Base-by-base conservation (phyloP, 2,329 filamentous ascomycete species). In the Madurella mycetomatis region DNA sequence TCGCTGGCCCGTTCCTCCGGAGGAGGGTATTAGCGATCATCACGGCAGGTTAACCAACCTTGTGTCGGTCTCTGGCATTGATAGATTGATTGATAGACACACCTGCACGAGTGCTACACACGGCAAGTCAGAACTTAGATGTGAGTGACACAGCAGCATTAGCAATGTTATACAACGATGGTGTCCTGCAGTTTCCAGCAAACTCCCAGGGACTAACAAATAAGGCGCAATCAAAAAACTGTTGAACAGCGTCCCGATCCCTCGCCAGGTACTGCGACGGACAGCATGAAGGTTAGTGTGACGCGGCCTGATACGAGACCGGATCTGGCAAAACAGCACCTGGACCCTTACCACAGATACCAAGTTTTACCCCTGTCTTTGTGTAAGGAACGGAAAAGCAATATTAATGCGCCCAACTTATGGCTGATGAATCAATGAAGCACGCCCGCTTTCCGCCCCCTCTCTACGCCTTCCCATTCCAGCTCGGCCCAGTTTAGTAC, bases 31-130 rank as follows among this genome's bases (percentile, higher is more conserved):
- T 19, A 41, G 42, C 41, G 25, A 18, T 41, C 16, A n/a, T 15
- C 31, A 8, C 15, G 9, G 47, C 47, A 31, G 2, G 18, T 13
- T 18, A 31, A 32, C 15, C 18, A 16, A 2, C 17, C 19, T 40
- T 42, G 41, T 31, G 45, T 32, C 18, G 17, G 32, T 40, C 15
- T 30, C 11, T 18, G 11, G n/a, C 30, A 32, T 15, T 25, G 42
- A 49, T 50, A 43, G 37, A 50, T 50, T 50, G 47, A 43, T 43
- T 41, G 41, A 50, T 50, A 50, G 47, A 42, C 37, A 11, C 34
- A n/a, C n/a, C n/a, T 17, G 16, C 47, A 31, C 47, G 32, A 31
- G 37, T 19, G 25, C 34, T 25, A 7, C 25, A 25, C 25, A 7
- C 25, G 25, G 25, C 25, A 7, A 7, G 25, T 25, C 25, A 25